A percentile compares a stretch with the other conserved stretches of the same genome.
Evolutionary conservation across 192 early-diverging fungal genomes (phyloP).

Genomic region (Mortierella alpina): DNA sequence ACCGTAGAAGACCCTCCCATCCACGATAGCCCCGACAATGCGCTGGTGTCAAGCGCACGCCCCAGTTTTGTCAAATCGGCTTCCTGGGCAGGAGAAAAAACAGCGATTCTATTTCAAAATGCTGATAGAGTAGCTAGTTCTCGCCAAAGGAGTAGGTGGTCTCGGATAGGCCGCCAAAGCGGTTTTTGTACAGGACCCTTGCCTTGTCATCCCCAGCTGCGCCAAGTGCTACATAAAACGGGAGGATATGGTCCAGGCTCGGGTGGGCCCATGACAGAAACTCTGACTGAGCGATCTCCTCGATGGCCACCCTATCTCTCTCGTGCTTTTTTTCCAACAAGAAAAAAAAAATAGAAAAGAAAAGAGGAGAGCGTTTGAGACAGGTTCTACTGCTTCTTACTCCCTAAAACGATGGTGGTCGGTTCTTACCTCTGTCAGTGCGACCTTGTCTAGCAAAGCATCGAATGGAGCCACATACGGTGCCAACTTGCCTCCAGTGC

Average conservation of each 20-base stretch:
- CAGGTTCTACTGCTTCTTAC: background rate
- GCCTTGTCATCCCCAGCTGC: constrained; percentile 58
- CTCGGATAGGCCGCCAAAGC: constrained; percentile 10
- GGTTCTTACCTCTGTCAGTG: constrained; percentile 26
- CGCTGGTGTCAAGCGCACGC: too few species aligned
- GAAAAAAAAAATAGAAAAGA: too few species aligned
- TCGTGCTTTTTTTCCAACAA: constrained; percentile 24
- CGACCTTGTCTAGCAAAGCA: constrained; percentile 61
- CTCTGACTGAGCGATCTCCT: constrained; percentile 49
- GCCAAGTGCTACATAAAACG: constrained; percentile 69
- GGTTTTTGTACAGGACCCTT: constrained; percentile 40
- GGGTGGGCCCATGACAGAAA: constrained; percentile 65
- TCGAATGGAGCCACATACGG: constrained; percentile 70
- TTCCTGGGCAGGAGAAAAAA: too few species aligned
- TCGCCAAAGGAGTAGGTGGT: constrained; percentile 14
- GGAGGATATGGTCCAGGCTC: constrained; percentile 71
- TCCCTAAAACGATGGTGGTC: too few species aligned
- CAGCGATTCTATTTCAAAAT: background rate
- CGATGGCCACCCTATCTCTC: constrained; percentile 37
- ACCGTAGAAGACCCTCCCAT: too few species aligned
- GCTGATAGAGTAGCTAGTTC: background rate
- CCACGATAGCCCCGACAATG: too few species aligned
- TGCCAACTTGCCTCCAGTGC: constrained; percentile 41
- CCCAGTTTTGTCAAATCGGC: too few species aligned
- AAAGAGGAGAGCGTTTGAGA: background rate